A percentile compares a stretch with the other conserved stretches of the same genome.
Conservation (phyloP, 257 asterid species). For the Lantana camara region DNA sequence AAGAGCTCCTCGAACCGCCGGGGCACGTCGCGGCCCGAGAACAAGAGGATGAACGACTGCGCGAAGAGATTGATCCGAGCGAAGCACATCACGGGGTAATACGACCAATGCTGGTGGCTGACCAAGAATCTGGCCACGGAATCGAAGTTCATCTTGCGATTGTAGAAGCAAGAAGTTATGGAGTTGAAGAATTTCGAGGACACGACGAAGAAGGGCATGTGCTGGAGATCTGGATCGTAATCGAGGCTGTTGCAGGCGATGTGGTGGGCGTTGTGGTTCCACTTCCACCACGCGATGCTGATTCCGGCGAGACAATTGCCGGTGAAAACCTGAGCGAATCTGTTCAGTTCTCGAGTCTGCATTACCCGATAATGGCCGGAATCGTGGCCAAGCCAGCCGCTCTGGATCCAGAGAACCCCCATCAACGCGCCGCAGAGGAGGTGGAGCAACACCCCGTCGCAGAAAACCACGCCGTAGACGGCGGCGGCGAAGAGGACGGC, state of each 20-base stretch:
- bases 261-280: constrained; percentile 91
- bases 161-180: constrained; percentile 60
- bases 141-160: constrained; percentile 56
- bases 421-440: constrained; percentile 60
- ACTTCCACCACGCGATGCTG: constrained; percentile 90
- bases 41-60: constrained; percentile 57
- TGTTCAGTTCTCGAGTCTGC: constrained; percentile 41
- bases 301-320: constrained; percentile 85
- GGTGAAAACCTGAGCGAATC: constrained; percentile 58
- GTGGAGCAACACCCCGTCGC: constrained; percentile 51
- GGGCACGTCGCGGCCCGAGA: constrained; percentile 56
- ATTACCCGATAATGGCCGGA: constrained; percentile 79
- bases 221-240: constrained; percentile 86
- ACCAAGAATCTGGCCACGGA: constrained; percentile 56
- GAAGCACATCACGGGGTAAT: constrained; percentile 79
- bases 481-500: constrained; percentile 41
- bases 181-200: constrained; percentile 71
- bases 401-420: constrained; percentile 91
- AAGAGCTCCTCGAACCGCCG: constrained; percentile 51
- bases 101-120: constrained; percentile 78
- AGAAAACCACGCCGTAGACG: constrained; percentile 67
- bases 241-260: constrained; percentile 88
- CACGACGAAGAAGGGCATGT: constrained; percentile 76
- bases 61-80: constrained; percentile 78
- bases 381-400: constrained; percentile 97